Evolutionary conservation across 495 filamentous ascomycete species (phyloP), one percentile per base, ranked within the genome.

Genomic region (Penicillium riverlandense): DNA sequence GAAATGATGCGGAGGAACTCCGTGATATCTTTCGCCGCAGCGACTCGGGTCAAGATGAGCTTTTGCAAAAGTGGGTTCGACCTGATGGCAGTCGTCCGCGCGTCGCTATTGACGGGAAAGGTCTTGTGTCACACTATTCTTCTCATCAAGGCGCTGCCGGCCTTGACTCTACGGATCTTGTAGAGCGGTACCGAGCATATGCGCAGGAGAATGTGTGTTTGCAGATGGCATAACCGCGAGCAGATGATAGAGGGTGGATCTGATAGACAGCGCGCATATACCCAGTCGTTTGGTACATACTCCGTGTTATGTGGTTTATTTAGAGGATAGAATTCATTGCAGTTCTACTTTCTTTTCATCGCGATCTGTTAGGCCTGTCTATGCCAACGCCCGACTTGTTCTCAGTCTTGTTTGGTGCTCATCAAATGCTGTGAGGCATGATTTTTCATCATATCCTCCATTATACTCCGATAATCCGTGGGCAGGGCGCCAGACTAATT

Each of bases 101-200:
- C 38, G 60, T 74, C 28, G 62, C 70, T 9, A 72, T 79, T 35
- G 75, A 80, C 57, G 73, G 74, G 0, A 72, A 74, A 22, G 67
- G 66, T 6, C 53, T 80, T 32, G 75, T 65, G 13, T 66, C 66
- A 13, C 76, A 79, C 59, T 74, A 72, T 34, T 67, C 68, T 35
- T 66, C 68, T 29, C 57, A 43, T 8, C 56, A 63, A 12, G 62
- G 52, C 11, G 46, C 40, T 28, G 44, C 53, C 11, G 72, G 69
- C 8, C 49, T 79, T 11, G 67, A 65, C n/a, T 44, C 61, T 29
- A 77, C 74, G 6, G 74, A 79, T 55, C 53, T 78, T 10, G 48
- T 79, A n/a, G 56, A 70, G 32, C 55, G 75, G 11, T 79, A 79
- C 51, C 62, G 64, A 28, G 65, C 66, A 6, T 78, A 71, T 55